Evolutionary conservation across 345 rosid genomes (phyloP).

Genomic region (Euphorbia tirucalli): DNA sequence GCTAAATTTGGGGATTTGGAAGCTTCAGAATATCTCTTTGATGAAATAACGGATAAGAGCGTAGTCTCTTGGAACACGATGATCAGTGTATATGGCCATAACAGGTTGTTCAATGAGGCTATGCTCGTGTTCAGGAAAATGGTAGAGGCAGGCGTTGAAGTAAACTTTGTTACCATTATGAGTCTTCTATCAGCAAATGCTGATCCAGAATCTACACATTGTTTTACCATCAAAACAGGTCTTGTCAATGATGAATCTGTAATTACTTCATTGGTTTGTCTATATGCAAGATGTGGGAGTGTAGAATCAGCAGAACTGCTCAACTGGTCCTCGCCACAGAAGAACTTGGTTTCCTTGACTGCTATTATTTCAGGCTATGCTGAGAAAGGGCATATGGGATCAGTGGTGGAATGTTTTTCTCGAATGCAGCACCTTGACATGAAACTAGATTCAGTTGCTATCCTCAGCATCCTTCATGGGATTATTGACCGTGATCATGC

Average conservation of each 20-base stretch:
- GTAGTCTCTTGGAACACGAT: conserved; percentile 81
- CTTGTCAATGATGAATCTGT: conserved; percentile 44
- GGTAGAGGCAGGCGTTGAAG: conserved; percentile 38
- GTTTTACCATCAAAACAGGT: conserved; percentile 56
- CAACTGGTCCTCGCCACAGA: conserved; percentile 35
- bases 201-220: conserved; percentile 43
- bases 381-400: conserved; percentile 46
- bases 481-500: conserved; percentile 36
- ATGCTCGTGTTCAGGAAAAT: conserved; percentile 50
- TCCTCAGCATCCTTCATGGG: conserved; percentile 67
- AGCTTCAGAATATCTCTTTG: conserved; percentile 49
- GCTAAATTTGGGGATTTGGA: conserved; percentile 57
- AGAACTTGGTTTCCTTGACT: conserved; percentile 59
- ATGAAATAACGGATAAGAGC: conserved; percentile 47
- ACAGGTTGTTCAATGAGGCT: conserved; percentile 51
- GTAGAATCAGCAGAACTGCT: conserved; percentile 51
- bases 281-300: conserved; percentile 46
- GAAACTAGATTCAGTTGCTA: conserved; percentile 72
- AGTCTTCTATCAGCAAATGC: conserved; percentile 58
- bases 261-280: conserved; percentile 64
- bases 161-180: conserved; percentile 54
- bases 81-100: conserved; percentile 64
- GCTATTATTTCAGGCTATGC: conserved; percentile 66
- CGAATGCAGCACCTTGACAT: conserved; percentile 42
- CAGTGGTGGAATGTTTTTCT: conserved; percentile 41